phyloP scores from a whole-genome alignment of 768 basidiomycete genomes.

The Lepiota brunneoincarnata region DNA sequence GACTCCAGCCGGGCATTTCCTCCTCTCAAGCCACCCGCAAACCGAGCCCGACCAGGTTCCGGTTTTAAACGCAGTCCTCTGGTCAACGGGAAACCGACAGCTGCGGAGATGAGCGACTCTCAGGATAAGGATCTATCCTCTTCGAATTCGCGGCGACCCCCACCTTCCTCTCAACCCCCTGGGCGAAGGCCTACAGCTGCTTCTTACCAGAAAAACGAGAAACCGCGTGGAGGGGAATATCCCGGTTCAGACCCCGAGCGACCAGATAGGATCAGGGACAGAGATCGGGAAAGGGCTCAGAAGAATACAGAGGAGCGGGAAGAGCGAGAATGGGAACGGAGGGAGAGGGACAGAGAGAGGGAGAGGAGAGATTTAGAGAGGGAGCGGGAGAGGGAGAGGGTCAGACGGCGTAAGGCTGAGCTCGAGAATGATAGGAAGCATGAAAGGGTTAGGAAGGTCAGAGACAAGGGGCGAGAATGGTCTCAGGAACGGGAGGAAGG shows the following conservation, averaged over 20 bases:
- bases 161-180: not conserved
- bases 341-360: constrained; percentile 11
- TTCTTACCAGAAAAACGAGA: not conserved
- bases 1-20: not conserved
- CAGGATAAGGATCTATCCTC: not conserved
- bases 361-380: constrained; percentile 17
- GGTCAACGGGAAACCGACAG: constrained; percentile 7
- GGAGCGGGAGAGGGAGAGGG: constrained; percentile 17
- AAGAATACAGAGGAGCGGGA: constrained; percentile 21
- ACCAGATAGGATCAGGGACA: constrained; percentile 13
- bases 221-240: constrained; percentile 4
- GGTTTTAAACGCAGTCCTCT: constrained; percentile 14
- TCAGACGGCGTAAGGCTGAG: constrained; percentile 15
- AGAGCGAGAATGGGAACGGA: constrained; percentile 6
- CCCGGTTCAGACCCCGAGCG: constrained; percentile 9
- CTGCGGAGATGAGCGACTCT: not conserved
- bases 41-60: constrained; percentile 11
- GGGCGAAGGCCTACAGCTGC: not conserved
- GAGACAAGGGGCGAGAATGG: constrained; percentile 17
- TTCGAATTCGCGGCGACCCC: not conserved
- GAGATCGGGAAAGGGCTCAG: constrained; percentile 18
- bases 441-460: constrained; percentile 15
- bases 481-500: constrained; percentile 23
- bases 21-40: constrained; percentile 7
- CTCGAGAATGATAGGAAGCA: constrained; percentile 13